Percentiles rank a stretch among this genome's conserved stretches.
These are phyloP conservation scores for Bromus sterilis DNA, from an alignment of 176 grass and related monocot genomes.

Conservation along the genomic window DNA sequence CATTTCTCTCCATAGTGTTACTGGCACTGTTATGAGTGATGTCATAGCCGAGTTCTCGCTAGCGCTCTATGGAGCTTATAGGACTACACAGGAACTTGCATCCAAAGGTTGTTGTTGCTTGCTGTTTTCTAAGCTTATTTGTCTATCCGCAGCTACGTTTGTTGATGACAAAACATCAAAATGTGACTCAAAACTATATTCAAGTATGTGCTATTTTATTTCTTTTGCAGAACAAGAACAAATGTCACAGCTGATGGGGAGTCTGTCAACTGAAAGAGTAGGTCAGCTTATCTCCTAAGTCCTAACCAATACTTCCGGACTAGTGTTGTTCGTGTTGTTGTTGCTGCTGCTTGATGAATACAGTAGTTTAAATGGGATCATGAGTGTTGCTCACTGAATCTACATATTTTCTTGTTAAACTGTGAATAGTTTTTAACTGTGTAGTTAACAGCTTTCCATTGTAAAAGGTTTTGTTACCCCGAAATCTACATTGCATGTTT, in stretches of 20 bases:
- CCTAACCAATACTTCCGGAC: background rate
- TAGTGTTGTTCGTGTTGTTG: background rate
- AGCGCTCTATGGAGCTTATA: slow-evolving; percentile 53
- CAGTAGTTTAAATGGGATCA: background rate
- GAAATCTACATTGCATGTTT: background rate
- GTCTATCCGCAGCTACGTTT: background rate
- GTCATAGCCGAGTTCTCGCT: slow-evolving; percentile 47
- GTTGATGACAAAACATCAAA: background rate
- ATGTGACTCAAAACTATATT: background rate
- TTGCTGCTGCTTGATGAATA: background rate
- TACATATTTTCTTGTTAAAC: background rate
- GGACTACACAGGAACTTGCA: slow-evolving; percentile 24
- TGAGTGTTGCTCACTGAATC: background rate
- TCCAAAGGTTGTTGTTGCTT: slow-evolving; percentile 44
- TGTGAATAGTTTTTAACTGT: background rate
- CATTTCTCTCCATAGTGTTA: slow-evolving; percentile 45
- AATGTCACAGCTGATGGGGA: slow-evolving; percentile 35
- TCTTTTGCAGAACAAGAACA: slow-evolving; percentile 60
- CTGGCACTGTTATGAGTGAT: slow-evolving; percentile 36
- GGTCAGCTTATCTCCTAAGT: slow-evolving; percentile 5
- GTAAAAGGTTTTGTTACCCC: background rate
- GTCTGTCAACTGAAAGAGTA: slow-evolving; percentile 79
- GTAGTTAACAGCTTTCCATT: background rate
- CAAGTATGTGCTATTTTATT: background rate
- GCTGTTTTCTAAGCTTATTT: background rate